Evolutionary conservation across 2,329 filamentous ascomycete genomes (phyloP), one percentile per base, ranked within the genome.

Genomic region (Fusarium sp.): DNA sequence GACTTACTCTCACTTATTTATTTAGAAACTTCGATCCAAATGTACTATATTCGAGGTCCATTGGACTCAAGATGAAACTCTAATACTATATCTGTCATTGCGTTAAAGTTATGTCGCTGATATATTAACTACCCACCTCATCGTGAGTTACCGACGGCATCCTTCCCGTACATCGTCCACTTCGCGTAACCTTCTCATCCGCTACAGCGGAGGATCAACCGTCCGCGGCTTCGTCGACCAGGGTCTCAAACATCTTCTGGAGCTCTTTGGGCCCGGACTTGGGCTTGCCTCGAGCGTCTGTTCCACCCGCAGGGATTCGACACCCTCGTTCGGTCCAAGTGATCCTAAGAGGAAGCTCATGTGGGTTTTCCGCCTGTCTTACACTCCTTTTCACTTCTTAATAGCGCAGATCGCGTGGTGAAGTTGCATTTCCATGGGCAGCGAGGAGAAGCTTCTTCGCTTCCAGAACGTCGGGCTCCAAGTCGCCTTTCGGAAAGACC

Each of bases 341-440:
- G 40, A 50, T 70, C 56, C 56, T 69, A 74, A 68, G 65, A 72
- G 65, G 54, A 68, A 70, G 56, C 57, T 62, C 61, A 67, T 52
- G 37, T 32, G 13, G 22, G 8, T 56, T 60, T 66, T 46, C 44
- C 32, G 47, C 54, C 39, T 48, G 52, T 62, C 35, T 46, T 22
- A 53, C 40, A 22, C 55, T 41, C 53, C 13, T 11, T 30, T 22
- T 35, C 17, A 37, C 28, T 67, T 64, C 46, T 39, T 22, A 59
- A 56, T 45, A 47, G 47, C 47, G 47, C 51, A 49, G 47, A 49
- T 28, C 32, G 43, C 58, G 44, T 63, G 52, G 33, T 37, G 13
- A 48, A 54, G 40, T 60, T 19, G 30, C 51, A 52, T 62, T 32
- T 35, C 8, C 8, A 48, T 24, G 46, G 43, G 50, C 47, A 39